phyloP scores from a whole-genome alignment of 108 stramenopile genomes.

The Fragilaria radians region DNA sequence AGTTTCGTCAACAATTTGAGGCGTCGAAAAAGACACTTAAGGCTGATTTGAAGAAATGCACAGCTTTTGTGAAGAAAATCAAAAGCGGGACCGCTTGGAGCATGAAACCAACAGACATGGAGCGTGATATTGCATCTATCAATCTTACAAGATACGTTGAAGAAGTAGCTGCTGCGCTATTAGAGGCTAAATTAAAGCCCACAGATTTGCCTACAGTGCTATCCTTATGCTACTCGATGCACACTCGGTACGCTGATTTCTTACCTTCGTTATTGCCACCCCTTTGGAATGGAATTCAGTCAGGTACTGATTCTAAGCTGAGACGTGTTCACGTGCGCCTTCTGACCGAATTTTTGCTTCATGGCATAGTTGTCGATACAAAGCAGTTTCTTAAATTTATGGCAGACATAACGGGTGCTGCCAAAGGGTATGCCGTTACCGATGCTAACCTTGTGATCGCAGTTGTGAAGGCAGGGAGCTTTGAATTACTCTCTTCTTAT shows the following conservation, averaged over 20 bases:
- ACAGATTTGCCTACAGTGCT: constrained; percentile 57
- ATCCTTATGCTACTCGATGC: constrained; percentile 63
- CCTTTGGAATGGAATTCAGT: constrained; percentile 39
- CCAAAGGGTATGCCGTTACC: constrained; percentile 60
- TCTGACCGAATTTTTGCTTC: constrained; percentile 58
- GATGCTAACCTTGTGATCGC: constrained; percentile 75
- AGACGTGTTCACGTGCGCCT: constrained; percentile 60
- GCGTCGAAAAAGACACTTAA: constrained; percentile 78
- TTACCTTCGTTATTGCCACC: constrained; percentile 32
- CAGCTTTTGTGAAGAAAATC: constrained; percentile 93
- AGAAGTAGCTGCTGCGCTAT: constrained; percentile 83
- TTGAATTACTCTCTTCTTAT: constrained; percentile 53
- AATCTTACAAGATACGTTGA: constrained; percentile 92
- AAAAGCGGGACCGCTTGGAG: constrained; percentile 58
- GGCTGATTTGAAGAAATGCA: constrained; percentile 93
- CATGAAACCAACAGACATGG: constrained; percentile 48
- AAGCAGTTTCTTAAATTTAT: constrained; percentile 63
- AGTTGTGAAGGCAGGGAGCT: constrained; percentile 71
- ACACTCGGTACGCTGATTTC: constrained; percentile 57
- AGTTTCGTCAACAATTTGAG: constrained; percentile 49
- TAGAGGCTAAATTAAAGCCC: constrained; percentile 60
- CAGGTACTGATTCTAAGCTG: constrained; percentile 37
- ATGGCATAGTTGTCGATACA: constrained; percentile 53
- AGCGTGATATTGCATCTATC: constrained; percentile 67
- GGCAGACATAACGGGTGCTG: constrained; percentile 60